phyloP scores from a whole-genome alignment of 768 basidiomycete genomes.

The Fomitopsis pulvina region DNA sequence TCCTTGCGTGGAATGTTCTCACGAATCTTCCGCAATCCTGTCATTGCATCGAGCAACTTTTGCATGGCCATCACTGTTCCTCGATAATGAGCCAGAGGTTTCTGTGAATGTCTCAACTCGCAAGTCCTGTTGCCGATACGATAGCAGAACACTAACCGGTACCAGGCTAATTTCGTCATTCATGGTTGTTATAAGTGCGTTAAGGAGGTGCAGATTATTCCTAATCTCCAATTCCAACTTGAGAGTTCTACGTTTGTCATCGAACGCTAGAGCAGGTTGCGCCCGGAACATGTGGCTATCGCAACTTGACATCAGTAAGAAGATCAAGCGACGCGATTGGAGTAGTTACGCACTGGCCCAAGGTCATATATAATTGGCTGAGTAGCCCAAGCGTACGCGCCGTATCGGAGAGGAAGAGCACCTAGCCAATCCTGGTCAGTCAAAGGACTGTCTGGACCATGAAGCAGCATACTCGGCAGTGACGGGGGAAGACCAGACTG shows the following conservation, averaged over 20 bases:
- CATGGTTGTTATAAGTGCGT: conserved; percentile 35
- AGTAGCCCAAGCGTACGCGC: conserved; percentile 32
- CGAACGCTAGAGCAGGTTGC: conserved; percentile 14
- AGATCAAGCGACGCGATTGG: not conserved
- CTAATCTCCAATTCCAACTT: conserved; percentile 38
- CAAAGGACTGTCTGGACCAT: not conserved
- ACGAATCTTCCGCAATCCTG: conserved; percentile 39
- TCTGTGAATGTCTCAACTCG: conserved; percentile 21
- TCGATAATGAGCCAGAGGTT: conserved; percentile 41
- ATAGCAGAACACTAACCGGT: conserved; percentile 29
- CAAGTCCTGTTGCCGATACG: not conserved
- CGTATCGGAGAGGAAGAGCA: conserved; percentile 35
- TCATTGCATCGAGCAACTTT: conserved; percentile 35
- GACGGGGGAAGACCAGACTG: conserved; percentile 38
- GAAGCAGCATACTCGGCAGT: conserved; percentile 31
- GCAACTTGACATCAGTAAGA: not conserved
- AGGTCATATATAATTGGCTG: conserved; percentile 36
- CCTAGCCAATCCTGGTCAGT: conserved; percentile 18
- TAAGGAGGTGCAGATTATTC: conserved; percentile 31
- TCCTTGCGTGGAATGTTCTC: conserved; percentile 41
- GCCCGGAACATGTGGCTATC: conserved; percentile 31
- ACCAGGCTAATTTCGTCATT: conserved; percentile 40
- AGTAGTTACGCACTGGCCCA: conserved; percentile 34
- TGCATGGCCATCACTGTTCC: conserved; percentile 32
- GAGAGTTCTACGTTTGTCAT: conserved; percentile 29